These are phyloP conservation scores for Penicillium crustosum DNA, from an alignment of 2,329 filamentous ascomycete genomes.

Conservation along the genomic window DNA sequence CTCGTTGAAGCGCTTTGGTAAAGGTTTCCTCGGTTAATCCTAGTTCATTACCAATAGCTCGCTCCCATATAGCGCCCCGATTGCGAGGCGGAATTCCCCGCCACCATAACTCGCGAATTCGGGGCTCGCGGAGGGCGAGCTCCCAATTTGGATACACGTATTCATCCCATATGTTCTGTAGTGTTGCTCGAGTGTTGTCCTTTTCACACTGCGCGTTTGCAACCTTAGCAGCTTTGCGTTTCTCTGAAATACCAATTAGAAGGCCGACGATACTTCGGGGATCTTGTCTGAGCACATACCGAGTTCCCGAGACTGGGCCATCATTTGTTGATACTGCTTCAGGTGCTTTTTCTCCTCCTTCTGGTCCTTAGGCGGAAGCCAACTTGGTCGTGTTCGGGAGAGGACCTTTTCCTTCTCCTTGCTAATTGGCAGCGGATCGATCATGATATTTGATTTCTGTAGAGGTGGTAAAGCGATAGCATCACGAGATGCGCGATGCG, in stretches of 20 bases:
- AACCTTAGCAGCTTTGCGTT: slow-evolving; percentile 49
- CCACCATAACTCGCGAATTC: slow-evolving; percentile 65
- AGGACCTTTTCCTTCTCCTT: slow-evolving; percentile 66
- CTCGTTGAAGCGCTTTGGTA: slow-evolving; percentile 57
- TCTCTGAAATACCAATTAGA: slow-evolving; percentile 40
- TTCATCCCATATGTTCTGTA: slow-evolving; percentile 62
- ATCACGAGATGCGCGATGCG: slow-evolving; percentile 37
- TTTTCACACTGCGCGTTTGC: slow-evolving; percentile 51
- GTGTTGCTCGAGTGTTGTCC: slow-evolving; percentile 53
- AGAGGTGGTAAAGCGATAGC: slow-evolving; percentile 57
- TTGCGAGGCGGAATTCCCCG: slow-evolving; percentile 58
- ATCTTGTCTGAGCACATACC: slow-evolving; percentile 40
- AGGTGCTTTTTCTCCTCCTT: slow-evolving; percentile 88
- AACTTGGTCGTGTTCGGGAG: slow-evolving; percentile 66
- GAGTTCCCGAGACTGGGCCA: slow-evolving; percentile 60
- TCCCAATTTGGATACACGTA: slow-evolving; percentile 62
- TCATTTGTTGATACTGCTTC: slow-evolving; percentile 67
- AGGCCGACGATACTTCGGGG: neutral
- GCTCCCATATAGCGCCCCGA: slow-evolving; percentile 59
- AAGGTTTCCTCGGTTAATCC: slow-evolving; percentile 57
- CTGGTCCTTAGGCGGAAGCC: slow-evolving; percentile 70
- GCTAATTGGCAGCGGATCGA: slow-evolving; percentile 65
- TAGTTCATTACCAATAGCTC: slow-evolving; percentile 62
- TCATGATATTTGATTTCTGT: slow-evolving; percentile 63
- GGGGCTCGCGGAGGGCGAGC: slow-evolving; percentile 52